Evolutionary conservation across 345 rosid species (phyloP), one percentile per base, ranked within the genome.

Genomic region (Xanthoceras sorbifolium): DNA sequence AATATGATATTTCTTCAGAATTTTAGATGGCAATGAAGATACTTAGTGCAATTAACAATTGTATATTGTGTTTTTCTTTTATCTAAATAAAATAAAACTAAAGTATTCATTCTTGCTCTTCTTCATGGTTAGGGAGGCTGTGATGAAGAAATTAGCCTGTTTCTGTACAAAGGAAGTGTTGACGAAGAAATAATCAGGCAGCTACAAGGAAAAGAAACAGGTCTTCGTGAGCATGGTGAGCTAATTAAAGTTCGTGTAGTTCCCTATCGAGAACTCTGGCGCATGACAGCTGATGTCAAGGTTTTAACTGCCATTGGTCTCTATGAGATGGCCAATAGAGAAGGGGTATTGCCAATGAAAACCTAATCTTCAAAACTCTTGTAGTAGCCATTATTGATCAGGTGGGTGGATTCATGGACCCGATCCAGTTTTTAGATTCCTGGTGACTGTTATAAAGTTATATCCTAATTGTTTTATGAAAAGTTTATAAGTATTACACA

Each of bases 91-190:
- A 14, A 40, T 38, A 22, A 29, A 54, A 54, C n/a, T 20, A 46
- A 46, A 1, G 1, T 1, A n/a, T 50, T 31, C 2, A 22, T 44
- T 63, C 44, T 55, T 73, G 54, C 32, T 50, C 77, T 78, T 52
- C 28, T 57, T 22, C 73, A 25, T 86, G 69, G 17, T 8, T 73
- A 92, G 99, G 99, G 99, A 79, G 97, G 98, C 26, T 90, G 98
- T n/a, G 98, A 95, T 67, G 98, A 95, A 86, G 98, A 90, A 84
- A 72, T 95, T 59, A 81, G 96, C 62, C 61, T 95, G 79, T 91
- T 91, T 81, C 84, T 93, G 12, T 93, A 89, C 78, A 87, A 84
- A 89, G 86, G 85, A 40, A 9, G 67, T 69, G 93, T 95, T n/a
- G 87, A 82, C 38, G 81, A 83, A 76, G 94, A 89, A 68, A 76